These are phyloP conservation scores for Mollisia scopiformis DNA, from an alignment of 2,329 filamentous ascomycete genomes.

Conservation along the genomic window DNA sequence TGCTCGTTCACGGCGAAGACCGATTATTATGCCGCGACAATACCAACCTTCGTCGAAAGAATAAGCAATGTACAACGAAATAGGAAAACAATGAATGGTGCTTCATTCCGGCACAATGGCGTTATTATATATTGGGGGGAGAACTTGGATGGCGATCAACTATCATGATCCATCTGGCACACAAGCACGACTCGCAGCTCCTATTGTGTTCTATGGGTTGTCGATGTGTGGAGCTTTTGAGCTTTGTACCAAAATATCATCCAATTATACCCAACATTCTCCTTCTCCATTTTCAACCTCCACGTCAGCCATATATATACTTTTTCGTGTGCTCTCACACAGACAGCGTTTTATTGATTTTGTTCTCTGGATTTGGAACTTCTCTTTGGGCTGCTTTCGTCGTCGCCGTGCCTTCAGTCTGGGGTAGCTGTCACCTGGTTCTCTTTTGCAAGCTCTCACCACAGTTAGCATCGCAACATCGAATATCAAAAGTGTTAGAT, in stretches of 20 bases:
- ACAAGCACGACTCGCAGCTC: not conserved
- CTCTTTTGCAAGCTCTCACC: no score
- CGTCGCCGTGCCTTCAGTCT: no score
- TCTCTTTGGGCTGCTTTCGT: no score
- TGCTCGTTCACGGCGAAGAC: constrained; percentile 71
- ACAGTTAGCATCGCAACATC: no score
- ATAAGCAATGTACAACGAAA: constrained; percentile 9
- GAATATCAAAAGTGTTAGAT: no score
- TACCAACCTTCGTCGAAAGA: constrained; percentile 17
- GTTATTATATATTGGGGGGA: constrained; percentile 16
- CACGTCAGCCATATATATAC: not conserved
- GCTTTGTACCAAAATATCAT: not conserved
- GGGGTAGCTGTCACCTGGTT: no score
- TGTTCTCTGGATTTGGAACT: no score
- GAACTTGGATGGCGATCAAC: not conserved
- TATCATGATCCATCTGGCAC: not conserved
- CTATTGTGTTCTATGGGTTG: no score
- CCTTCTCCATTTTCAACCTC: not conserved
- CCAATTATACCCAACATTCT: not conserved
- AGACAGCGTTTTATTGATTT: no score
- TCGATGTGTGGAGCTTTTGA: no score
- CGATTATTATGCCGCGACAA: constrained; percentile 62
- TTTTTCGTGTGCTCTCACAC: no score
- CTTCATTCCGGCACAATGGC: constrained; percentile 11
- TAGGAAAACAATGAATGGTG: not conserved